Evolutionary conservation across 345 rosid species (phyloP).

Genomic region (Citrus medica): DNA sequence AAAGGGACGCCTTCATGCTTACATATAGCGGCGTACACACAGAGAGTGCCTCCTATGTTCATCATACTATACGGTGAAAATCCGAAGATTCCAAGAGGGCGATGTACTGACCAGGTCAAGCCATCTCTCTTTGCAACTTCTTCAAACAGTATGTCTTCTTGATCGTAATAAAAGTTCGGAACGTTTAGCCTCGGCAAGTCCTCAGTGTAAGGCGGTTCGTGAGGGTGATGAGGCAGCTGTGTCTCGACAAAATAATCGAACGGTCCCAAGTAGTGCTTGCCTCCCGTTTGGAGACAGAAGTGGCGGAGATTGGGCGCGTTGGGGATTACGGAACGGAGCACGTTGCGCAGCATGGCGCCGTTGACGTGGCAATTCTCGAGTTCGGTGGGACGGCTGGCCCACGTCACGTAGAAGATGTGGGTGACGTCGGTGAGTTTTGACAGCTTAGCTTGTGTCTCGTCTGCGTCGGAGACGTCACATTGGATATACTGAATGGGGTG

Average conservation of each 20-base stretch:
- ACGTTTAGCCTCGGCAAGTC: conserved; percentile 61
- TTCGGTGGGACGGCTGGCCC: too few relatives aligned
- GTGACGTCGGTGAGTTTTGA: conserved; percentile 46
- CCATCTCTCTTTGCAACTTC: conserved; percentile 51
- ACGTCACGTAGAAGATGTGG: too few relatives aligned
- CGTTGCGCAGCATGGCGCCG: too few relatives aligned
- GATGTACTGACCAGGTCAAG: conserved; percentile 70
- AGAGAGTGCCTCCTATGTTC: too few relatives aligned
- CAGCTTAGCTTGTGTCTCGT: conserved; percentile 54
- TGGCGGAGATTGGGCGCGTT: too few relatives aligned
- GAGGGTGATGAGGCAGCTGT: conserved; percentile 17
- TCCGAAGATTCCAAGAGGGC: conserved; percentile 34
- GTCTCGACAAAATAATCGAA: conserved; percentile 26
- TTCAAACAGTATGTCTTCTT: conserved; percentile 66
- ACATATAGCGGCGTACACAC: too few relatives aligned
- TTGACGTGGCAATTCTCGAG: too few relatives aligned
- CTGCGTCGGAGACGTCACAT: conserved; percentile 60
- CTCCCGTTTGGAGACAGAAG: too few relatives aligned
- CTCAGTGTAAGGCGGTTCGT: conserved; percentile 75
- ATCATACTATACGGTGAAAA: too few relatives aligned
- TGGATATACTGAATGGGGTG: conserved; percentile 78
- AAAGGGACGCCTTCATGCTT: conserved; percentile 29
- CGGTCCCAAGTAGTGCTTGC: conserved; percentile 68
- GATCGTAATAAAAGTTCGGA: conserved; percentile 59
- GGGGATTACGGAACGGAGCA: too few relatives aligned